A percentile compares a stretch with the other conserved stretches of the same genome.
Conservation (phyloP, 345 rosid genomes). For the Aethionema arabicum region DNA sequence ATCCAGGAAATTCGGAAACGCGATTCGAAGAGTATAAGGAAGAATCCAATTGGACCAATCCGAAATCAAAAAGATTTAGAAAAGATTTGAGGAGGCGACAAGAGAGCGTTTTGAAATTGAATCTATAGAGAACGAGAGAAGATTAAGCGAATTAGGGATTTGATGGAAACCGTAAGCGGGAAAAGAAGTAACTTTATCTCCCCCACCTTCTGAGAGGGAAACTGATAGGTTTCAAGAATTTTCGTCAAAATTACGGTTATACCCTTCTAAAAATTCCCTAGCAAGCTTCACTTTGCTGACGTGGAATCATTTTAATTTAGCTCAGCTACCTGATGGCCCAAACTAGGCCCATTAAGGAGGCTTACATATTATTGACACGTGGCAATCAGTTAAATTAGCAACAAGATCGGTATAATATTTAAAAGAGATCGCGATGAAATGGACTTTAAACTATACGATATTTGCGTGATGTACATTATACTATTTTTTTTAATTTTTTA, state of each 20-base stretch:
- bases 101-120: background rate
- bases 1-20: background rate
- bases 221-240: constrained; percentile 1
- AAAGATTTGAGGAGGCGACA: background rate
- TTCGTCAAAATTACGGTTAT: constrained; percentile 5
- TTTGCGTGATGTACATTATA: too few species aligned
- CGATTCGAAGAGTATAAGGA: background rate
- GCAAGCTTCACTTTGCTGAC: constrained; percentile 24
- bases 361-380: too few species aligned
- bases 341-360: background rate
- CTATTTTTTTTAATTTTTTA: too few species aligned
- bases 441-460: too few species aligned
- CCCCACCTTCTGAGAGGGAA: constrained; percentile 26
- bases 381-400: too few species aligned
- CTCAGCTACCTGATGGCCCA: constrained; percentile 1
- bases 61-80: background rate
- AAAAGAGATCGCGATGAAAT: too few species aligned
- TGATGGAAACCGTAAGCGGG: constrained; percentile 2
- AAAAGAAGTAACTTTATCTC: constrained; percentile 9
- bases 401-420: too few species aligned
- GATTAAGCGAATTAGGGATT: background rate
- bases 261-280: constrained; percentile 7
- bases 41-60: background rate
- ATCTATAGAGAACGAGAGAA: background rate
- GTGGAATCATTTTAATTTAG: background rate